Evolutionary conservation across 2,329 filamentous ascomycete genomes (phyloP).

Genomic region (Ophiocordyceps camponoti-saundersi): DNA sequence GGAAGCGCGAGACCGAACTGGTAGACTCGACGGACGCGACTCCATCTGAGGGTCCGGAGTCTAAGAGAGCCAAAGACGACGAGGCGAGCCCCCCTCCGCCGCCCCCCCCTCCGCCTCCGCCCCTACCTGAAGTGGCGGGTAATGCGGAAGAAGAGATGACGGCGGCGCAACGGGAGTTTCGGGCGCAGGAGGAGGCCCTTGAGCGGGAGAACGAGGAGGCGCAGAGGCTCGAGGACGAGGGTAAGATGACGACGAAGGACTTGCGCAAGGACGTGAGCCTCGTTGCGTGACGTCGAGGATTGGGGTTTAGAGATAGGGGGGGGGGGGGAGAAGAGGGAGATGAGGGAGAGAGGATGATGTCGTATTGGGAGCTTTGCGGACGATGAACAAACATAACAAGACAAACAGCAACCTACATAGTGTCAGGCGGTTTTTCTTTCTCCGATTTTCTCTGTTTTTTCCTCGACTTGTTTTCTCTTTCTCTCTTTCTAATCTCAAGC

Average conservation of each 20-base stretch:
- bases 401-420: no score
- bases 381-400: not conserved
- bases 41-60: constrained; percentile 37
- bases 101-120: constrained; percentile 29
- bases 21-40: constrained; percentile 25
- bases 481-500: no score
- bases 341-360: no score
- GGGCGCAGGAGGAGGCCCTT: constrained; percentile 32
- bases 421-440: not conserved
- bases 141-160: constrained; percentile 13
- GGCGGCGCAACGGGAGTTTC: constrained; percentile 26
- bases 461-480: no score
- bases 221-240: constrained; percentile 32
- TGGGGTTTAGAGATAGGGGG: not conserved
- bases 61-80: constrained; percentile 34
- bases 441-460: not conserved
- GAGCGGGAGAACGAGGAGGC: constrained; percentile 38
- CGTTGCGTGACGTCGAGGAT: constrained; percentile 2
- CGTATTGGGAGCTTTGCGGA: not conserved
- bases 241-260: constrained; percentile 12
- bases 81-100: constrained; percentile 27
- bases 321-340: no score
- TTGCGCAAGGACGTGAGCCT: constrained; percentile 8
- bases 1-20: constrained; percentile 36
- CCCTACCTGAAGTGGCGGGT: constrained; percentile 21